Evolutionary conservation across 768 basidiomycete genomes (phyloP).

Genomic region (Botryobasidium botryosum): DNA sequence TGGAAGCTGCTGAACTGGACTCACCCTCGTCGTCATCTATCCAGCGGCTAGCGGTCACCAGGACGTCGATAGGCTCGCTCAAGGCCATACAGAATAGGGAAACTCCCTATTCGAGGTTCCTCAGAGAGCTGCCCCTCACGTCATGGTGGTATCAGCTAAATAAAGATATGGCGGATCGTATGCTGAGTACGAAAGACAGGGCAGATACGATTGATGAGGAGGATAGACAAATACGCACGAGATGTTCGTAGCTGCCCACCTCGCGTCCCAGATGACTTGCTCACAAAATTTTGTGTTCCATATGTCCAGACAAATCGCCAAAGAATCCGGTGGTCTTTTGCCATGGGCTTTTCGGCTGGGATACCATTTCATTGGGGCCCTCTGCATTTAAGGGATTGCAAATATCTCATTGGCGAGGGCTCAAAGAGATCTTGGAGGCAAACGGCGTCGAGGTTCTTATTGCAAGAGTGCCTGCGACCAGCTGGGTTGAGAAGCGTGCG

Average conservation of each 20-base stretch:
- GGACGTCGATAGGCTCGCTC: constrained; percentile 42
- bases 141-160: constrained; percentile 41
- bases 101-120: background rate
- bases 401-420: constrained; percentile 93
- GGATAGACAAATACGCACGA: constrained; percentile 30
- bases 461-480: constrained; percentile 85
- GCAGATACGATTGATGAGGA: constrained; percentile 32
- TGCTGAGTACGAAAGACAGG: constrained; percentile 38
- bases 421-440: constrained; percentile 78
- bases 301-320: constrained; percentile 49
- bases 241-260: constrained; percentile 32
- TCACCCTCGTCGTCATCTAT: background rate
- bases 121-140: background rate
- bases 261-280: background rate
- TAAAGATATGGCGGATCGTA: constrained; percentile 25
- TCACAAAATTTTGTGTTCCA: no score
- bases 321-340: constrained; percentile 85
- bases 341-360: constrained; percentile 84
- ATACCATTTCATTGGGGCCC: constrained; percentile 63
- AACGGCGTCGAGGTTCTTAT: constrained; percentile 84
- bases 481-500: constrained; percentile 74
- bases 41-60: constrained; percentile 23
- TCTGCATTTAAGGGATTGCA: constrained; percentile 65
- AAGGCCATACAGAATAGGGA: constrained; percentile 24
- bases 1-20: background rate